Evolutionary conservation across 148 eudicot species (phyloP).

Genomic region (Simmondsia chinensis): DNA sequence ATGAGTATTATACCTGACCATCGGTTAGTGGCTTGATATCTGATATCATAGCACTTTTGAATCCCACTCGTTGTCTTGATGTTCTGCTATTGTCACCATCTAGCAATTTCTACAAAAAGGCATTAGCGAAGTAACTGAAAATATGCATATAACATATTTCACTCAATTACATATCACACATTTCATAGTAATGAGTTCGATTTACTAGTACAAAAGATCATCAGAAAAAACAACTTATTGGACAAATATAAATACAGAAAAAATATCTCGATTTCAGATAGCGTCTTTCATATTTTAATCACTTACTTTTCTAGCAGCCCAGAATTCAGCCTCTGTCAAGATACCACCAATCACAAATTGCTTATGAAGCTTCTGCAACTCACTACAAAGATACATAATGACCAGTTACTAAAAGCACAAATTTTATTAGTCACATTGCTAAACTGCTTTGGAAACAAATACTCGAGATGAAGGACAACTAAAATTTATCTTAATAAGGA

Average conservation of each 20-base stretch:
- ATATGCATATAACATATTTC: not conserved
- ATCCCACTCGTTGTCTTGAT: conserved; percentile 64
- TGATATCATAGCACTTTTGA: conserved; percentile 87
- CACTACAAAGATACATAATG: conserved; percentile 39
- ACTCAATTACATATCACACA: too few species aligned
- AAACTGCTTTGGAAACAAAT: too few species aligned
- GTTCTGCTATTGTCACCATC: conserved; percentile 38
- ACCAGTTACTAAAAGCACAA: too few species aligned
- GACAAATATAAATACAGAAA: too few species aligned
- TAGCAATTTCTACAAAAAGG: conserved; percentile 69
- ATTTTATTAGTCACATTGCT: too few species aligned
- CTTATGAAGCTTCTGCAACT: conserved; percentile 81
- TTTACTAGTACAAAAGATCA: too few species aligned
- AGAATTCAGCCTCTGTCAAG: conserved; percentile 87
- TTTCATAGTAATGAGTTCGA: too few species aligned
- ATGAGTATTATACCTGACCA: conserved; percentile 60
- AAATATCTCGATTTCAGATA: too few species aligned
- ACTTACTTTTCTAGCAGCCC: conserved; percentile 96
- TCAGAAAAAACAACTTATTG: not conserved
- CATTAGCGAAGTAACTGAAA: not conserved
- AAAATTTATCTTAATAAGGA: too few species aligned
- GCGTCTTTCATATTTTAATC: too few species aligned
- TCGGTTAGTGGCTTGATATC: conserved; percentile 78
- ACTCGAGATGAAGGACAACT: too few species aligned
- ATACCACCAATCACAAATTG: conserved; percentile 66